Conservation (phyloP, 805 yeast genomes). For the Yarrowia phangngaensis region DNA sequence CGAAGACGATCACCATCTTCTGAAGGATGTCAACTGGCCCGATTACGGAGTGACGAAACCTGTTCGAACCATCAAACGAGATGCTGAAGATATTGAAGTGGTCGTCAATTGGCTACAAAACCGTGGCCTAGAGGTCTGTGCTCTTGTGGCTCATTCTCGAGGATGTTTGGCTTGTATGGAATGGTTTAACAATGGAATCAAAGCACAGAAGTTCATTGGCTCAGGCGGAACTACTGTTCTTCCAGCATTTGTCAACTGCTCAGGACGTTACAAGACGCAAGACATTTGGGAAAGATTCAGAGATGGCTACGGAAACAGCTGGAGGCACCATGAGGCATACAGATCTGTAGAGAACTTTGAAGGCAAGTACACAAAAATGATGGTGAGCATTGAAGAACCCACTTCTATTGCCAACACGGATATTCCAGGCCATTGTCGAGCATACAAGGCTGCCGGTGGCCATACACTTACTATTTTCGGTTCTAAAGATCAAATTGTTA, state of each 20-base stretch:
- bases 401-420: constrained; percentile 23
- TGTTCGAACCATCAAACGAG: constrained; percentile 62
- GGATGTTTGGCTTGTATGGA: constrained; percentile 72
- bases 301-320: constrained; percentile 45
- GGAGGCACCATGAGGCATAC: constrained; percentile 35
- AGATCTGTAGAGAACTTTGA: constrained; percentile 27
- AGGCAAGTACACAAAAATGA: constrained; percentile 28
- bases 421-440: constrained; percentile 24
- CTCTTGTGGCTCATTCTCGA: constrained; percentile 74
- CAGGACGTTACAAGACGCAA: constrained; percentile 53
- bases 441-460: constrained; percentile 12
- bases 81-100: constrained; percentile 61
- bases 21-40: constrained; percentile 31
- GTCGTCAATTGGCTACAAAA: constrained; percentile 26
- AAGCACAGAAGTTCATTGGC: background rate
- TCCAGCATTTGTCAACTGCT: constrained; percentile 66
- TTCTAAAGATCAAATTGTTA: constrained; percentile 59
- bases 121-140: constrained; percentile 38
- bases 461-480: constrained; percentile 70
- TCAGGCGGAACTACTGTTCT: constrained; percentile 40
- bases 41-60: constrained; percentile 31
- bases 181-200: constrained; percentile 50
- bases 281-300: constrained; percentile 40
- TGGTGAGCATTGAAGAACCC: constrained; percentile 15
- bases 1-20: constrained; percentile 41